Conservation (phyloP, 805 yeast species). For the Lipomyces sp. region DNA sequence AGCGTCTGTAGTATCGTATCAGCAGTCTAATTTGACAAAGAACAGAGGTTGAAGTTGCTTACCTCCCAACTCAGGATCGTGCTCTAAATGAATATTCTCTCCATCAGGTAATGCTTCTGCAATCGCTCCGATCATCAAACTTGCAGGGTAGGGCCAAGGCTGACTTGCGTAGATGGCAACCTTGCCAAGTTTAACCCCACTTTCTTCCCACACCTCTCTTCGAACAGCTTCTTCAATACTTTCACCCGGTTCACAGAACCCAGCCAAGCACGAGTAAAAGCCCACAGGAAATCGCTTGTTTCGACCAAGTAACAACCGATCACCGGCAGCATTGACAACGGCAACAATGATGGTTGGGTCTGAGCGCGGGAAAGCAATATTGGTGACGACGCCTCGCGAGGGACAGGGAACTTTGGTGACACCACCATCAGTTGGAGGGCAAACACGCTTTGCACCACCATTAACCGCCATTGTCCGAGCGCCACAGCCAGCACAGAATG, state of each 20-base stretch:
- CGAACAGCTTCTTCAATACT: constrained; percentile 84
- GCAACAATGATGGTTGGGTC: constrained; percentile 89
- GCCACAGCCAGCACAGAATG: constrained; percentile 89
- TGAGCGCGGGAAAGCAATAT: constrained; percentile 88
- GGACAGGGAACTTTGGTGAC: constrained; percentile 43
- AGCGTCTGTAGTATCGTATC: constrained; percentile 59
- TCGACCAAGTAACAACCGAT: constrained; percentile 71
- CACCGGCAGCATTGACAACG: constrained; percentile 63
- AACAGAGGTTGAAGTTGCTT: neutral
- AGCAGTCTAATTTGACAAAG: neutral
- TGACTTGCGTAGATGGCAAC: constrained; percentile 74
- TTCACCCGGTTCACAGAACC: constrained; percentile 95
- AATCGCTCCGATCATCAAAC: constrained; percentile 90
- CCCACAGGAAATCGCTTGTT: constrained; percentile 61
- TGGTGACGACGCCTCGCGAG: constrained; percentile 58
- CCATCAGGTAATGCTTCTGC: constrained; percentile 73
- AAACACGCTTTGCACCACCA: constrained; percentile 51
- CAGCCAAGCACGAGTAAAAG: constrained; percentile 81
- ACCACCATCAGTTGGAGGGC: constrained; percentile 46
- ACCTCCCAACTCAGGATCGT: constrained; percentile 75
- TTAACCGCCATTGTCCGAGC: constrained; percentile 46
- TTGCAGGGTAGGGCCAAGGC: constrained; percentile 98
- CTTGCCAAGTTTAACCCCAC: constrained; percentile 70
- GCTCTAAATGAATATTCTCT: constrained; percentile 69
- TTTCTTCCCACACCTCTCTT: constrained; percentile 94